Conservation (phyloP, 2,329 filamentous ascomycete species). For the Graphilbum ipis-grandicollis region DNA sequence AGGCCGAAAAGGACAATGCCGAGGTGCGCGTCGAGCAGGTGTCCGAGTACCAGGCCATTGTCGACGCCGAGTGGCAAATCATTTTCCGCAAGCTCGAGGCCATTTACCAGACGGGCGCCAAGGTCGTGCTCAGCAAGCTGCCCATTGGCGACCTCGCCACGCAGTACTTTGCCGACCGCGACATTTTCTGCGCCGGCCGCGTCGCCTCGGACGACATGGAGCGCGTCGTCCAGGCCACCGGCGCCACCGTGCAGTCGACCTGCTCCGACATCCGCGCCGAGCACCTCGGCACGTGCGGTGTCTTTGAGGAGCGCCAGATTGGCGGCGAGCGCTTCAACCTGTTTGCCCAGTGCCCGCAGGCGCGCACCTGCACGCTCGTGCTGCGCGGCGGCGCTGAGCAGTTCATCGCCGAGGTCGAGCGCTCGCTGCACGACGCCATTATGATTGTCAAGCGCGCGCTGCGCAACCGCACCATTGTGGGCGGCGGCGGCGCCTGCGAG, state of each 20-base stretch:
- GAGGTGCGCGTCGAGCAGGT: slow-evolving; percentile 97
- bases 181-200: slow-evolving; percentile 94
- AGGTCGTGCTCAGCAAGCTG: slow-evolving; percentile 92
- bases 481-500: slow-evolving; percentile 83
- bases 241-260: slow-evolving; percentile 82
- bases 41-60: slow-evolving; percentile 97
- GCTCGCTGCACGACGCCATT: slow-evolving; percentile 94
- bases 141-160: slow-evolving; percentile 96
- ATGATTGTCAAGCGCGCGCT: slow-evolving; percentile 99
- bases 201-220: slow-evolving; percentile 87
- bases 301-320: slow-evolving; percentile 91
- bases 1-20: slow-evolving; percentile 98
- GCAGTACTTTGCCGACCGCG: slow-evolving; percentile 93
- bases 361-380: slow-evolving; percentile 92
- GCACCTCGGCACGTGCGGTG: slow-evolving; percentile 79
- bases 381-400: slow-evolving; percentile 94
- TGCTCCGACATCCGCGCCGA: slow-evolving; percentile 85
- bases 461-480: slow-evolving; percentile 86
- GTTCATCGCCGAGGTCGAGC: slow-evolving; percentile 97
- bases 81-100: slow-evolving; percentile 99
- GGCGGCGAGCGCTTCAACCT: slow-evolving; percentile 97
- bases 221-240: slow-evolving; percentile 86
- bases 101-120: slow-evolving; percentile 80
- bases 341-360: slow-evolving; percentile 87
- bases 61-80: slow-evolving; percentile 98